Conservation (phyloP, 345 rosid genomes). For the Gossypium thurberi region DNA sequence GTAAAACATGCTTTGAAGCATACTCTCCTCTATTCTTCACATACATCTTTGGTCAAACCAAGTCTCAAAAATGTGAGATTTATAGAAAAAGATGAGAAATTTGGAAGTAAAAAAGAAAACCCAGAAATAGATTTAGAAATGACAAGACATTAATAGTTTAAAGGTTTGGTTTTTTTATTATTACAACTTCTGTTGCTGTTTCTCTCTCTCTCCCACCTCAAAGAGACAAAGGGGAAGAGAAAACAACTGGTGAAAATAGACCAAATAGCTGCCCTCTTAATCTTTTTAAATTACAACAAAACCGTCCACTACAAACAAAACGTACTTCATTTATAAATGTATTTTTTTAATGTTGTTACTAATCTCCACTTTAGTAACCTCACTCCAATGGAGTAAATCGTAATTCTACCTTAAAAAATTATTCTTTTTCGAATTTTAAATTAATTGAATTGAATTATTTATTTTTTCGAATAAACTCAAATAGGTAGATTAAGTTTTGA, state of each 20-base stretch:
- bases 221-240: slow-evolving; percentile 10
- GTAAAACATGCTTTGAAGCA: slow-evolving; percentile 33
- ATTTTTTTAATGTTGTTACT: neutral
- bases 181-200: neutral
- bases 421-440: rapidly evolving
- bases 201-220: neutral
- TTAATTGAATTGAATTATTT: no score
- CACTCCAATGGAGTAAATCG: no score
- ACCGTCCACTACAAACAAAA: slow-evolving; percentile 11
- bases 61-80: slow-evolving; percentile 1
- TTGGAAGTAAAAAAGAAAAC: neutral
- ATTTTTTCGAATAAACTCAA: rapidly evolving
- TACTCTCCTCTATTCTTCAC: slow-evolving; percentile 48
- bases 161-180: neutral
- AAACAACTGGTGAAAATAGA: neutral
- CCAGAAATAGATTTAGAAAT: slow-evolving; percentile 4
- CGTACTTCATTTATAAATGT: neutral
- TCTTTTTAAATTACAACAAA: slow-evolving; percentile 10
- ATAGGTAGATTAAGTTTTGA: rapidly evolving
- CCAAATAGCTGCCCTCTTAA: slow-evolving; percentile 20
- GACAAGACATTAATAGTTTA: neutral
- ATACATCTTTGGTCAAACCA: slow-evolving; percentile 34
- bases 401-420: no score
- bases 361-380: neutral
- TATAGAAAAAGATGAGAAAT: neutral